Evolutionary conservation across 306 rosid genomes (phyloP).

Genomic region (Coriaria nepalensis): DNA sequence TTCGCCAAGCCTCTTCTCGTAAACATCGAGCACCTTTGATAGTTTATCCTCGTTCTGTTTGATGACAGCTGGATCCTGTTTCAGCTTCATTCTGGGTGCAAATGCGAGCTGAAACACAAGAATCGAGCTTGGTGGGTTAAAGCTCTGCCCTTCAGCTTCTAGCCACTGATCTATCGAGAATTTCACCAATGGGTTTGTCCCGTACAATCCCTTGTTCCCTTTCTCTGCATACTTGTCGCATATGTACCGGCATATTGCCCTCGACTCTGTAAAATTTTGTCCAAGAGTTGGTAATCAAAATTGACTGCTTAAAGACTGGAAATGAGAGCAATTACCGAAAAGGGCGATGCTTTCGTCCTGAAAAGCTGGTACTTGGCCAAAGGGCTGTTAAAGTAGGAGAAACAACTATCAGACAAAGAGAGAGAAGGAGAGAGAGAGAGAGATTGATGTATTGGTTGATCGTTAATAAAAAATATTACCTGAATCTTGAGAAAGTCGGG

Average conservation of each 20-base stretch:
- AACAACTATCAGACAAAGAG: neutral
- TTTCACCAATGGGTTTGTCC: conserved; percentile 43
- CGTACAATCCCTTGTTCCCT: conserved; percentile 56
- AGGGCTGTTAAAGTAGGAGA: conserved; percentile 32
- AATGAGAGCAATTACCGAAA: conserved; percentile 33
- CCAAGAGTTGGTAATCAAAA: neutral
- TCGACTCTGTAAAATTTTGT: conserved; percentile 38
- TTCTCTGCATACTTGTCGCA: conserved; percentile 46
- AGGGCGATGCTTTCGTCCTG: conserved; percentile 47
- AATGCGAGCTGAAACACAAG: conserved; percentile 71
- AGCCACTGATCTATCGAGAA: conserved; percentile 82
- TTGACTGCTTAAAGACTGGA: neutral
- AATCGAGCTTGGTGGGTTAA: conserved; percentile 53
- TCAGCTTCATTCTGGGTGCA: conserved; percentile 69
- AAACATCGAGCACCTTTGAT: conserved; percentile 51
- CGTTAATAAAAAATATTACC: conserved; percentile 10
- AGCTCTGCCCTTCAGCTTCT: conserved; percentile 72
- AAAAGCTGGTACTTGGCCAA: conserved; percentile 88
- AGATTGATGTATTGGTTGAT: neutral
- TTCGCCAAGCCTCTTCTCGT: conserved; percentile 48
- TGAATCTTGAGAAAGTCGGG: conserved; percentile 60
- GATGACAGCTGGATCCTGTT: conserved; percentile 41
- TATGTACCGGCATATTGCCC: conserved; percentile 74
- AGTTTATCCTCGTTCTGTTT: conserved; percentile 45
- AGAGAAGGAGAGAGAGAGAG: neutral